Percentiles rank a stretch among this genome's conserved stretches.
phyloP scores from a whole-genome alignment of 176 grass and related monocot species.

The Echinochloa phyllopogon region DNA sequence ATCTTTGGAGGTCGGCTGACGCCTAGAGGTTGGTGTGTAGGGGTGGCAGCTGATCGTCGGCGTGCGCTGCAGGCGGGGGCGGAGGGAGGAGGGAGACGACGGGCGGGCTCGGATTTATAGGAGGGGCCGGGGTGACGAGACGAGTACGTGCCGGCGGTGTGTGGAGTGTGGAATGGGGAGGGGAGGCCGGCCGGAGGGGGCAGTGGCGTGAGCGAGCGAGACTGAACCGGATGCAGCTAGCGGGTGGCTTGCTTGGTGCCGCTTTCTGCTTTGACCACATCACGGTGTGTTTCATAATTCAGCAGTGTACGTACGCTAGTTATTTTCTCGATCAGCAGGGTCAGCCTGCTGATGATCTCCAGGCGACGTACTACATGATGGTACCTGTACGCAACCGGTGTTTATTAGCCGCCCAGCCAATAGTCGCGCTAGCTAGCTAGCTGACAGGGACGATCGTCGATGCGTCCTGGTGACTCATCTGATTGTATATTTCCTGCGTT shows the following conservation, averaged over 20 bases:
- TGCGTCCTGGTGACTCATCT: too few relatives aligned
- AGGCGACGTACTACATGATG: too few relatives aligned
- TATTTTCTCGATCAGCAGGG: too few relatives aligned
- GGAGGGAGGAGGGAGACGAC: slow-evolving; percentile 12
- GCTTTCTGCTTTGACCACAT: not conserved
- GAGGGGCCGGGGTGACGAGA: not conserved
- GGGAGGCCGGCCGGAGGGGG: not conserved
- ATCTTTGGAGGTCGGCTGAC: not conserved
- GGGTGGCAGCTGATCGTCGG: not conserved
- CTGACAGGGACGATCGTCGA: too few relatives aligned
- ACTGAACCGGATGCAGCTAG: slow-evolving; percentile 41
- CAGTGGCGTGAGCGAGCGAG: slow-evolving; percentile 65
- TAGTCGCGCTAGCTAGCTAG: too few relatives aligned
- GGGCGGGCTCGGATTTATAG: slow-evolving; percentile 42
- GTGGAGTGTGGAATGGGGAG: slow-evolving; percentile 1
- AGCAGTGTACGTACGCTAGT: too few relatives aligned
- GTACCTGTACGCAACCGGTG: too few relatives aligned
- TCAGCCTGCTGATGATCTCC: too few relatives aligned
- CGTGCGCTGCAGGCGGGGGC: too few relatives aligned
- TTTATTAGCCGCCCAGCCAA: too few relatives aligned
- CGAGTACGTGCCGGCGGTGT: not conserved
- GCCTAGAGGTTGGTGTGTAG: not conserved
- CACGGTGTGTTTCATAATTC: too few relatives aligned
- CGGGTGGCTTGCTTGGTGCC: not conserved
- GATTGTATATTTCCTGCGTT: too few relatives aligned